phyloP scores from a whole-genome alignment of 768 basidiomycete genomes.

The Hemileccinum impolitum region DNA sequence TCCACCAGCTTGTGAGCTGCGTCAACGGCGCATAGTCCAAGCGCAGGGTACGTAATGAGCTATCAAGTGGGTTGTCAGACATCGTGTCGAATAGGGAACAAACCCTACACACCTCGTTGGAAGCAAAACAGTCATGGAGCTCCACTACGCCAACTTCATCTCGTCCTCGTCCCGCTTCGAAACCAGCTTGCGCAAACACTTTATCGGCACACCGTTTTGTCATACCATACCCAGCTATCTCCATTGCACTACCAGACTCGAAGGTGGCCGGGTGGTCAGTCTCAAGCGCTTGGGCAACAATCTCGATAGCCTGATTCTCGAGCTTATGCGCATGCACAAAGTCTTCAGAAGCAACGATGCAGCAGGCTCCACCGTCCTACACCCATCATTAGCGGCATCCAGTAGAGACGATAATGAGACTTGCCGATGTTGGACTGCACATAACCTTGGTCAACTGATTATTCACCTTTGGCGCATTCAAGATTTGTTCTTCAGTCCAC shows the following conservation, averaged over 20 bases:
- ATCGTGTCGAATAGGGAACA: neutral
- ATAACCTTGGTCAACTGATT: slow-evolving; percentile 77
- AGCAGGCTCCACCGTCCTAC: slow-evolving; percentile 74
- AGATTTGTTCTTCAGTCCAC: slow-evolving; percentile 69
- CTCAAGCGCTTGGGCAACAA: slow-evolving; percentile 59
- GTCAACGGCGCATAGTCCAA: slow-evolving; percentile 64
- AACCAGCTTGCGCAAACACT: slow-evolving; percentile 70
- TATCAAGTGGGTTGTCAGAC: slow-evolving; percentile 21
- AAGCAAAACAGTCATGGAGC: slow-evolving; percentile 82
- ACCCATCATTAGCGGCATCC: neutral
- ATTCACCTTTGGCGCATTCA: slow-evolving; percentile 64
- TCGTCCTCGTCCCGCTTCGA: slow-evolving; percentile 56
- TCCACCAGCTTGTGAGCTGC: slow-evolving; percentile 76
- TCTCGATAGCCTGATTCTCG: slow-evolving; percentile 86
- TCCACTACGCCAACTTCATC: slow-evolving; percentile 83
- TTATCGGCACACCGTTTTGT: slow-evolving; percentile 63
- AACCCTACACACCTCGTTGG: slow-evolving; percentile 58
- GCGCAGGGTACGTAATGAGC: slow-evolving; percentile 80
- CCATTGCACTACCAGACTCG: slow-evolving; percentile 68
- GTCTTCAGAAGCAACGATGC: slow-evolving; percentile 73
- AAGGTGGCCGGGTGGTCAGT: slow-evolving; percentile 69
- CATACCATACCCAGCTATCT: slow-evolving; percentile 81
- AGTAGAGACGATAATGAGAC: slow-evolving; percentile 8
- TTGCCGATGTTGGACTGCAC: slow-evolving; percentile 81
- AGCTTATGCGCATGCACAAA: slow-evolving; percentile 71